Evolutionary conservation across 192 early-diverging fungal species (phyloP), one percentile per base, ranked within the genome.

Genomic region (Borealophlyctis nickersoniae): DNA sequence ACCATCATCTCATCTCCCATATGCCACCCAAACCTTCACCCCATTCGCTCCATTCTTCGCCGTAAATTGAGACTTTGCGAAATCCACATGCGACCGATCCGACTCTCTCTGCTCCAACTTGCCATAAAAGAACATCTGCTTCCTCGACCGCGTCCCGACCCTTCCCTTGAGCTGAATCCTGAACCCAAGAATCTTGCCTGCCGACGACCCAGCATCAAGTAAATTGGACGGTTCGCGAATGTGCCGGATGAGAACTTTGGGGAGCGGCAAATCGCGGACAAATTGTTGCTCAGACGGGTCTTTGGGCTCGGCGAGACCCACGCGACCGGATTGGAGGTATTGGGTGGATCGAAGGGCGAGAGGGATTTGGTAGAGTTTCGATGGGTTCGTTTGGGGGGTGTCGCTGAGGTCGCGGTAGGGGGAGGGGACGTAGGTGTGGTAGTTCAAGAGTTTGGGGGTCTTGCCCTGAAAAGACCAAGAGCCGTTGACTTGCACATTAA

Each of bases 1-100:
- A n/a, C n/a, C n/a, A n/a, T n/a, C n/a, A n/a, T n/a, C n/a, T 72
- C 61, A 79, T 49, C 62, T 36, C 26, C 65, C 73, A 62, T 82
- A 82, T 4, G 64, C 66, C 35, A 82, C 56, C 75, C 78, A 82
- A 2, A 81, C 78, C 57, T 78, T 77, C 36, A 82, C 73, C 27
- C 81, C 81, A 22, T 75, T 80, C 0, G 55, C 58, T 58, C 81
- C 81, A 62, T 76, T 77, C 70, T 82, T 82, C 48, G 72, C 68
- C 22, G 71, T 66, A 58, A 56, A 82, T 19, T 53, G 58, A 22
- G 61, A 36, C 28, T 52, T 65, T 58, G 67, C 81, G 75, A 73
- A 82, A 52, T 80, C 78, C 32, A 81, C 70, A 48, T 56, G 62
- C 13, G 59, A 22, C 2, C 35, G 48, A 31, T 57, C 54, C 11